Percentiles rank a stretch among this genome's conserved stretches.
These are phyloP conservation scores for Zygosaccharomyces siamensis DNA, from an alignment of 805 yeast genomes.

Conservation along the genomic window DNA sequence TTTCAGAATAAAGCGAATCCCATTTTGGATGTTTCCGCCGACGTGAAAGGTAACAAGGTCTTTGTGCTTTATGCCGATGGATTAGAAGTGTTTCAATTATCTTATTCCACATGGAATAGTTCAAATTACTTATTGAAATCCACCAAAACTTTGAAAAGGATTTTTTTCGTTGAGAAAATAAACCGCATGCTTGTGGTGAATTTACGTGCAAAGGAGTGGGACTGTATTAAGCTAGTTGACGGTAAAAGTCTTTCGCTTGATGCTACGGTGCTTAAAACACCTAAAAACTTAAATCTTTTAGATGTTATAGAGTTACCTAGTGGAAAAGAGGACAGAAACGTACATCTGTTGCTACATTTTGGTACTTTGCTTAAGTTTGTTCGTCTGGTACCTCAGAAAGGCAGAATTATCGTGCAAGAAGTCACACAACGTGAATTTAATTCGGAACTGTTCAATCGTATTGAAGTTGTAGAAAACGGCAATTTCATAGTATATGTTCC, in stretches of 20 bases:
- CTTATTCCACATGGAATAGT: conserved; percentile 21
- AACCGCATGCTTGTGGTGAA: conserved; percentile 28
- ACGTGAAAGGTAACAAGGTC: conserved; percentile 6
- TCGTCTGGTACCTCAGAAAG: conserved; percentile 15
- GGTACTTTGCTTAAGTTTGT: conserved; percentile 17
- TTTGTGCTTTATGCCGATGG: conserved; percentile 25
- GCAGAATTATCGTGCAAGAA: conserved; percentile 13
- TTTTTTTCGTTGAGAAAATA: conserved; percentile 19
- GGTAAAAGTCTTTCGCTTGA: conserved; percentile 25
- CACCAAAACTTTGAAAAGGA: conserved; percentile 22
- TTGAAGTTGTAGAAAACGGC: conserved; percentile 8
- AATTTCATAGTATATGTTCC: conserved; percentile 3
- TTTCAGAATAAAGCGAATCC: conserved; percentile 14
- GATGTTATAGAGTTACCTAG: conserved; percentile 14
- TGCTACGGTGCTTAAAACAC: conserved; percentile 11
- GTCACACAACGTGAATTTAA: conserved; percentile 6
- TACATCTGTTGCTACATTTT: conserved; percentile 14
- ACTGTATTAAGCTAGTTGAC: conserved; percentile 26
- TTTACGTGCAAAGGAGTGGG: conserved; percentile 22
- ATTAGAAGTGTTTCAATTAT: conserved; percentile 18
- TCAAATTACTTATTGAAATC: conserved; percentile 24
- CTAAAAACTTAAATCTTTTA: conserved; percentile 2
- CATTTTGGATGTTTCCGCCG: conserved; percentile 19
- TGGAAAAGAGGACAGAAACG: not conserved
- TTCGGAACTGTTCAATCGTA: not conserved